Percentiles rank a stretch among this genome's conserved stretches.
Evolutionary conservation across 306 rosid genomes (phyloP).

Genomic region (Crataegus laevigata): DNA sequence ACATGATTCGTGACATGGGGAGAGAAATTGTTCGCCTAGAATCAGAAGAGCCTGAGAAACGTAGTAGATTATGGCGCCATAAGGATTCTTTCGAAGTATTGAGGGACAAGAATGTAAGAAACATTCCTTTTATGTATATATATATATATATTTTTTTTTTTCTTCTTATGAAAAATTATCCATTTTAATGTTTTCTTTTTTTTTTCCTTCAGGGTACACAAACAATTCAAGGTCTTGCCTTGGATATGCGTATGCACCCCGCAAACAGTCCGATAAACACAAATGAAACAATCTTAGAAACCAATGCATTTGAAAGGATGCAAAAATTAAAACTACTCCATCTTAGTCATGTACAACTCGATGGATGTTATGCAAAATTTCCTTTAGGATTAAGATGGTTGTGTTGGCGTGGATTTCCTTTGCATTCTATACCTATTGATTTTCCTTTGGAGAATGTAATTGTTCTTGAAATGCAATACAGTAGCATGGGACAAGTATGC

Average conservation of each 20-base stretch:
- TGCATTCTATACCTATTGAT: not conserved
- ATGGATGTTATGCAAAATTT: not conserved
- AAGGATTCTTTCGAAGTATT: not conserved
- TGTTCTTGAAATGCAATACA: constrained; percentile 3
- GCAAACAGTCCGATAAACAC: not conserved
- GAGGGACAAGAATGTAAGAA: not conserved
- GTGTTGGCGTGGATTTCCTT: not conserved
- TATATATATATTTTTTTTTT: too few relatives aligned
- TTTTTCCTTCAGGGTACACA: not conserved
- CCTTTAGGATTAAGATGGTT: not conserved
- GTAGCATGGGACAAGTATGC: not conserved
- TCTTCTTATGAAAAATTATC: not conserved
- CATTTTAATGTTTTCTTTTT: not conserved
- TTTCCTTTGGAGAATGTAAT: not conserved
- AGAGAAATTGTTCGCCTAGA: not conserved
- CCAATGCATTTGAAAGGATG: not conserved
- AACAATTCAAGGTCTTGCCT: not conserved
- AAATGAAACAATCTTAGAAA: not conserved
- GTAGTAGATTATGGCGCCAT: not conserved
- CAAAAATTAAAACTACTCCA: not conserved
- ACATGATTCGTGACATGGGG: not conserved
- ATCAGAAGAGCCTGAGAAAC: not conserved
- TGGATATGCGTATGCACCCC: not conserved
- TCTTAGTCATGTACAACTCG: not conserved
- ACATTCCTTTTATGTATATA: not conserved